Evolutionary conservation across 108 stramenopile species (phyloP).

Genomic region (Conticribra guillardii): DNA sequence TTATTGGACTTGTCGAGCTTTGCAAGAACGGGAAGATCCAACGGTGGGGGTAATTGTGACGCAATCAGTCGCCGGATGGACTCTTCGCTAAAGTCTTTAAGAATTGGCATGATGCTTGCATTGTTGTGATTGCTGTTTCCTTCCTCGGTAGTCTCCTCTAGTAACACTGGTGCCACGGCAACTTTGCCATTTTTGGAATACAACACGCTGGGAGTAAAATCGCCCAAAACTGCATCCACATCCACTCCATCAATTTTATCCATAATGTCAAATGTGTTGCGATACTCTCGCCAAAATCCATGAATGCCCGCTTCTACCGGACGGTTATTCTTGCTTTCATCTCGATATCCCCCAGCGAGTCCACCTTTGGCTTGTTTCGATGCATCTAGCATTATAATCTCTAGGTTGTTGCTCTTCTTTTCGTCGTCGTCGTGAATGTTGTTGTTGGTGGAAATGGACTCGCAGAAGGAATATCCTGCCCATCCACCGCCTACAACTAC

Average conservation of each 20-base stretch:
- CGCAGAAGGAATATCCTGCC: constrained; percentile 72
- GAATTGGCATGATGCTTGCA: constrained; percentile 6
- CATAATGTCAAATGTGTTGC: constrained; percentile 81
- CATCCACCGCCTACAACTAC: constrained; percentile 83
- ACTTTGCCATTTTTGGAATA: constrained; percentile 71
- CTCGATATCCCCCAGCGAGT: constrained; percentile 69
- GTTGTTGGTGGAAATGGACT: constrained; percentile 43
- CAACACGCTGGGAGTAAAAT: constrained; percentile 70
- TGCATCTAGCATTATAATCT: constrained; percentile 74
- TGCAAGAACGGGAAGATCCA: constrained; percentile 76
- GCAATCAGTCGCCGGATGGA: constrained; percentile 48
- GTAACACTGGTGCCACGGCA: constrained; percentile 77
- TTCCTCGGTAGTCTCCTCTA: constrained; percentile 23
- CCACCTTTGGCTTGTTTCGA: constrained; percentile 71
- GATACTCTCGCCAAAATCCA: constrained; percentile 89
- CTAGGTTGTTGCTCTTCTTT: too few species aligned
- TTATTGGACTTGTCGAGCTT: constrained; percentile 54
- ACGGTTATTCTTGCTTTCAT: constrained; percentile 22
- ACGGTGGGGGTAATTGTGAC: constrained; percentile 65
- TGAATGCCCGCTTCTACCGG: constrained; percentile 88
- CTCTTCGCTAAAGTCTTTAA: constrained; percentile 19
- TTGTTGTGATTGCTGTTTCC: constrained; percentile 2
- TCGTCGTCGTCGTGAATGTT: neutral
- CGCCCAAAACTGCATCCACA: constrained; percentile 71
- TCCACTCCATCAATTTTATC: constrained; percentile 62